Base-by-base conservation (phyloP, 345 rosid genomes). In the Aurinia saxatilis region DNA sequence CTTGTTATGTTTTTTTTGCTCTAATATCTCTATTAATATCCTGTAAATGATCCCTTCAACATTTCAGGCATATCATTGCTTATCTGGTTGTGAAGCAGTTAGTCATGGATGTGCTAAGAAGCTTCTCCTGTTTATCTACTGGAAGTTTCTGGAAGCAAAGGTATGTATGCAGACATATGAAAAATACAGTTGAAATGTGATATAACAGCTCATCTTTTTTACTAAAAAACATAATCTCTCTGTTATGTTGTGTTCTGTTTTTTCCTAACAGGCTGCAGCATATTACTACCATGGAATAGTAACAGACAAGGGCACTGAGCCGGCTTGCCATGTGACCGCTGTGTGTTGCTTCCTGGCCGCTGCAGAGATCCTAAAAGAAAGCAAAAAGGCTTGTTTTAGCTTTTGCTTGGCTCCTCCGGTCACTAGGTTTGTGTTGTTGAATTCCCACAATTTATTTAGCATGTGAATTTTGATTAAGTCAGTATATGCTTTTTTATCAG, bases 111-210 rank as follows among this genome's bases (percentile, higher is more conserved):
- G 65, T 16, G 88, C 84, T 66, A 87, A 89, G 73, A 92, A 92
- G 81, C 95, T 80, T 46, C 72, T 77, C 52, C 72, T 83, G 73
- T 89, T 89, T 78, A 82, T 87, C 75, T 85, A 84, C 72, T 87
- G 96, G 93, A 92, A 89, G 72, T 87, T 79, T 78, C 84, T 89
- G 3, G 96, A 89, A 85, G 80, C 98, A 57, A 92, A 92, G 93
- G 98, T 86, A 58, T 49, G 54, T 14, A 13, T 40, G 9, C 30
- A 4, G 4, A 21, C 25, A 21, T 21, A 1, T 21, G 2, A 21
- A 21, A 21, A 4, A 2, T 21, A 21, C 25, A 21, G 25, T 21
- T 21, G n/a, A n/a, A n/a, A n/a, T n/a, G 12, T 23, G 60, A 50
- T 42, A 12, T 16, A 12, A 50, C n/a, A 9, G 1, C 9, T 57